A percentile compares a stretch with the other conserved stretches of the same genome.
Evolutionary conservation across 2,329 filamentous ascomycete species (phyloP).

Genomic region (Paraphoma chrysanthemicola): DNA sequence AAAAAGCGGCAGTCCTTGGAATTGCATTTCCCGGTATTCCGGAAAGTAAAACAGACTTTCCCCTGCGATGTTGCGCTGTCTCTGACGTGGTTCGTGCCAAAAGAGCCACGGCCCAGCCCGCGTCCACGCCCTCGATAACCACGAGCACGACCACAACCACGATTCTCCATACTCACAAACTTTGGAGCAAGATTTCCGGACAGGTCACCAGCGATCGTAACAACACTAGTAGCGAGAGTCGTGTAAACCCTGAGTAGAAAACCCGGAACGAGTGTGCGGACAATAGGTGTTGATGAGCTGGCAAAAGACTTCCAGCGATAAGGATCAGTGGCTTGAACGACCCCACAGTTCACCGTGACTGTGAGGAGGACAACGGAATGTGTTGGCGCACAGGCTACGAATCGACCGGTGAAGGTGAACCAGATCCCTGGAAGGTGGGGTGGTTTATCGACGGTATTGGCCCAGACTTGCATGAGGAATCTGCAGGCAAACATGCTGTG

Average conservation of each 20-base stretch:
- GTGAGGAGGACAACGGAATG: too few species aligned
- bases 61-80: neutral
- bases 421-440: neutral
- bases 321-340: too few species aligned
- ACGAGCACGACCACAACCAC: neutral
- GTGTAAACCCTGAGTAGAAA: too few species aligned
- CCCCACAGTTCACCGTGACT: too few species aligned
- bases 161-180: neutral
- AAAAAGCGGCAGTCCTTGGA: neutral
- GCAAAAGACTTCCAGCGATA: too few species aligned
- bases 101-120: too few species aligned
- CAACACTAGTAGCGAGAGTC: too few species aligned
- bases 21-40: constrained; percentile 2
- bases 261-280: too few species aligned
- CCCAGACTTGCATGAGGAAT: neutral
- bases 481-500: neutral
- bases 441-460: neutral
- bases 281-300: too few species aligned
- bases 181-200: too few species aligned
- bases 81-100: neutral
- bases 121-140: neutral
- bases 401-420: neutral
- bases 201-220: too few species aligned
- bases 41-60: constrained; percentile 1
- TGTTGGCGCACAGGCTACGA: too few species aligned